phyloP scores from a whole-genome alignment of 306 rosid species.

The Fragaria ananassa region DNA sequence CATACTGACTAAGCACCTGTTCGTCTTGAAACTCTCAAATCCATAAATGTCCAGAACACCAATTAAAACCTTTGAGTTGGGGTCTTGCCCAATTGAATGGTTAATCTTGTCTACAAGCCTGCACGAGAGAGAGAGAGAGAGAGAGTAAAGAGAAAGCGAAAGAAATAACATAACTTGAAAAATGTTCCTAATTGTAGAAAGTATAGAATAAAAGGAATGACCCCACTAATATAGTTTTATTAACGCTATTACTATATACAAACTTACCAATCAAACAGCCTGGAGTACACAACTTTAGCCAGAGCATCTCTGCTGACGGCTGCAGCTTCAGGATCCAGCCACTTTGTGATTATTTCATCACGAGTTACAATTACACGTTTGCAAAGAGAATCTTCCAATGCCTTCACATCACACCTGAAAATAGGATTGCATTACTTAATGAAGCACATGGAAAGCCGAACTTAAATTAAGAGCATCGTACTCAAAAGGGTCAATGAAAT shows the following conservation, averaged over 20 bases:
- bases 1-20: slow-evolving; percentile 73
- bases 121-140: slow-evolving; percentile 39
- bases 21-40: slow-evolving; percentile 98
- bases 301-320: slow-evolving; percentile 91
- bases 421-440: slow-evolving; percentile 19
- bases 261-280: slow-evolving; percentile 95
- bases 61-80: slow-evolving; percentile 73
- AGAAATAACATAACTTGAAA: not conserved
- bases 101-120: slow-evolving; percentile 96
- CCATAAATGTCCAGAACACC: slow-evolving; percentile 99
- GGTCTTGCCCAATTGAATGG: slow-evolving; percentile 93
- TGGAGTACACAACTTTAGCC: slow-evolving; percentile 87
- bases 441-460: slow-evolving; percentile 29
- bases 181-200: slow-evolving; percentile 22
- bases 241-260: slow-evolving; percentile 15
- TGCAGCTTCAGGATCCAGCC: slow-evolving; percentile 94
- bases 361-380: slow-evolving; percentile 97
- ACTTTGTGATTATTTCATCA: slow-evolving; percentile 87
- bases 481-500: slow-evolving; percentile 26
- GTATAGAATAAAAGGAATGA: slow-evolving; percentile 13
- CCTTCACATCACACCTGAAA: slow-evolving; percentile 91
- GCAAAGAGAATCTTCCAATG: slow-evolving; percentile 97
- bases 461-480: slow-evolving; percentile 10
- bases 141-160: not conserved
- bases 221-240: slow-evolving; percentile 18